Evolutionary conservation across 1,284 basidiomycete genomes (phyloP).

Genomic region (Bjerkandera adusta): DNA sequence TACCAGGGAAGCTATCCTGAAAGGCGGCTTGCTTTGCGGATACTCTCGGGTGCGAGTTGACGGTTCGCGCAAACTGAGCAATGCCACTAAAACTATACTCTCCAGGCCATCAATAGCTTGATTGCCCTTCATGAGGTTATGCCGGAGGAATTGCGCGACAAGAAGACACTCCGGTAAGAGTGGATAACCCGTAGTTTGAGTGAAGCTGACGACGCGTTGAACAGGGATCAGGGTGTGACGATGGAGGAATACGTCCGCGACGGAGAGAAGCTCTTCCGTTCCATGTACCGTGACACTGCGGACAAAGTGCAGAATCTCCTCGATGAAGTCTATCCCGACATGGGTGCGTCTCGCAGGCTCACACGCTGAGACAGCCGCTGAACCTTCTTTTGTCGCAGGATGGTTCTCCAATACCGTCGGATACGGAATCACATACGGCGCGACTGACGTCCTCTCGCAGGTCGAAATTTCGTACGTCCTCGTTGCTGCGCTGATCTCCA

Average conservation of each 20-base stretch:
- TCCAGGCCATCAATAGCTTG: constrained; percentile 33
- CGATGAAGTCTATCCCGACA: constrained; percentile 51
- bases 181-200: background rate
- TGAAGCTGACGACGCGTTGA: background rate
- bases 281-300: constrained; percentile 51
- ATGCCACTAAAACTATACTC: too few relatives aligned
- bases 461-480: constrained; percentile 48
- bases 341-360: constrained; percentile 37
- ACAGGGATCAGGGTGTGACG: constrained; percentile 1
- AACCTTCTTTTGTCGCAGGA: constrained; percentile 29
- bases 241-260: constrained; percentile 38
- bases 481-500: constrained; percentile 47
- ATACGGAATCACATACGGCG: constrained; percentile 49
- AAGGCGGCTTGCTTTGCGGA: constrained; percentile 12
- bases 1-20: constrained; percentile 8
- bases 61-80: too few relatives aligned
- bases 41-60: constrained; percentile 14
- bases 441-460: constrained; percentile 37
- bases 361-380: background rate
- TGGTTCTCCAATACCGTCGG: constrained; percentile 52
- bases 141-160: constrained; percentile 33
- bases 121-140: constrained; percentile 31
- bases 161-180: constrained; percentile 27
- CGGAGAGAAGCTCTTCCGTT: constrained; percentile 43
- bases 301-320: constrained; percentile 40